Evolutionary conservation across 306 rosid genomes (phyloP), one percentile per base, ranked within the genome.

Genomic region (Alnus glutinosa): DNA sequence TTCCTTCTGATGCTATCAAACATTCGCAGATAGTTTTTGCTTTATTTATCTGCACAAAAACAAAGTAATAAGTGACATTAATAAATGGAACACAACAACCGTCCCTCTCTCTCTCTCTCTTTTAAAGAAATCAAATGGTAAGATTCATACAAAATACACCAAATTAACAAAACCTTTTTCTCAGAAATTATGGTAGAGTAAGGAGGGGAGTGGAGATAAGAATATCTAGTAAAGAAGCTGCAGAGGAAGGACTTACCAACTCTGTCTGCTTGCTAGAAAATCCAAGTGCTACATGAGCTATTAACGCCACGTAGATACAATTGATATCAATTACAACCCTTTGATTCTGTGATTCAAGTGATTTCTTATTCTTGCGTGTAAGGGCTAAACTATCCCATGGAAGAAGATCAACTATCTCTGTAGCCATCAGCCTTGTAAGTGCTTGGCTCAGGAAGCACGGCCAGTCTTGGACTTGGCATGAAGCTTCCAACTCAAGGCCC

Each of bases 381-480:
- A 70, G 75, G 28, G 91, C 94, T 83, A 96, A 78, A 71, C 85
- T 94, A 85, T 85, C 90, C 99, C 99, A 93, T 61, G 93, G 91
- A 84, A 93, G 96, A 87, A 96, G 97, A 88, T 96, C 97, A 80
- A 96, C 89, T 30, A 91, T 87, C 86, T 96, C 99, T 55, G 79
- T 61, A 69, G 99, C 97, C 86, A 78, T 86, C 84, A 96, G 87
- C 85, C 86, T 89, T 80, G 80, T 73, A 57, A 93, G 92, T 14
- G 94, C 93, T 80, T 96, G 96, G 93, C 85, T 89, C 75, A 96
- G 84, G 81, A 93, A 96, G 84, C 88, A 91, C 48, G 93, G 94
- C 99, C 99, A 96, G 78, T 96, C 98, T 82, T 88, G 89, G 70
- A 93, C 96, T 83, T 88, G 98, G 85, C 99, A 87, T 14, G 92